Evolutionary conservation across 352 stramenopile species (phyloP), one percentile per base, ranked within the genome.

Genomic region (Pythium dissotocum): DNA sequence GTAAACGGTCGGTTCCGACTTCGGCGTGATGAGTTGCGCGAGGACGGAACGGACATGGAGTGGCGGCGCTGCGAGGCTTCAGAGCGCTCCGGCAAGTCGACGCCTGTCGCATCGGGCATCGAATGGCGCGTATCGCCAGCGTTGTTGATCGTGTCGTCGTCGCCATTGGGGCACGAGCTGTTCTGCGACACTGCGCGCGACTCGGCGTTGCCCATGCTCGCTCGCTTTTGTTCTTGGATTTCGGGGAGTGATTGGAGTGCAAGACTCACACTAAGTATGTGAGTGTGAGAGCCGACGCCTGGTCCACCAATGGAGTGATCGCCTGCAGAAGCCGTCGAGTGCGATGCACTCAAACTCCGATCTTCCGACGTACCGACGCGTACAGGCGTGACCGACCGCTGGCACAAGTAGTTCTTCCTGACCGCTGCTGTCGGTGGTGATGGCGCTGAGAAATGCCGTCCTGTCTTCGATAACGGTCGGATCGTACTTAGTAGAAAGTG

Each of bases 161-260:
- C 70, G 33, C 44, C 65, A 12, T 59, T 68, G 16, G 75, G 69
- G 2, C 49, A 46, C 32, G 56, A 69, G 52, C 61, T 77, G 28
- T 72, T 75, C 10, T 75, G 69, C 54, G 71, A 66, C 10, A 71
- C 51, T 40, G 75, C 70, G 64, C 79, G 70, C 16, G 82, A 90
- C 63, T 90, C 82, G 38, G 77, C 65, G 54, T 85, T 87, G 38
- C 82, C 82, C 82, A 90, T 89, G 16, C 4, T 52, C 14, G 4
- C 28, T 30, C 4, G 1, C 26, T 9, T 44, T 36, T 21, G 56
- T 56, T n/a, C 6, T 48, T 46, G 13, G 44, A 24, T 54, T 48
- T 26, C 28, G 36, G 36, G 10, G 8, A 55, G 16, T 53, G 30
- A 59, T 49, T 54, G 46, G 46, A 12, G 7, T 53, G 46, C n/a